These are phyloP conservation scores for Erodium moschatum DNA, from an alignment of 441 rosid genomes.

Conservation along the genomic window DNA sequence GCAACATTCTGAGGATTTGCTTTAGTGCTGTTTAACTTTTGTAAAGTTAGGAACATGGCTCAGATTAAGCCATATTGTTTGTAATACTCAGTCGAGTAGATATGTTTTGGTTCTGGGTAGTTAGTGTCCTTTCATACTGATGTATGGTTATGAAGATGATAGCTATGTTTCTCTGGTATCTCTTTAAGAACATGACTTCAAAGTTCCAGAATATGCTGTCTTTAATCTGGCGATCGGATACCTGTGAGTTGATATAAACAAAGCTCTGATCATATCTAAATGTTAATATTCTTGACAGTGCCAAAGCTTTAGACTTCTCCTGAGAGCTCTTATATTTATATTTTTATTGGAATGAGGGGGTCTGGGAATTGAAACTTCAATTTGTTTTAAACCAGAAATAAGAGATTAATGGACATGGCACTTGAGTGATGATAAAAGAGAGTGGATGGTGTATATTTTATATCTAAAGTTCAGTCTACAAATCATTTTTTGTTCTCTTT, in stretches of 20 bases:
- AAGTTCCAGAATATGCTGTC: not conserved
- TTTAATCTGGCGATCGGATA: not conserved
- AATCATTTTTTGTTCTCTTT: not conserved
- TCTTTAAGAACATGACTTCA: not conserved
- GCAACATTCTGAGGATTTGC: conserved; percentile 7
- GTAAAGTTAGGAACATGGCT: not conserved
- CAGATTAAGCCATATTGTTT: not conserved
- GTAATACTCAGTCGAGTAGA: not conserved
- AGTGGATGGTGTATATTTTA: not conserved
- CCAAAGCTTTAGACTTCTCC: not conserved
- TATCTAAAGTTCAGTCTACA: not conserved
- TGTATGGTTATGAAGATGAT: not conserved
- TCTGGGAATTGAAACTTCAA: not conserved
- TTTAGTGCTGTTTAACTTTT: not conserved
- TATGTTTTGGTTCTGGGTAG: not conserved
- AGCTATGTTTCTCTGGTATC: not conserved
- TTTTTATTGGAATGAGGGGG: not conserved
- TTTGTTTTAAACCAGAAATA: too few species aligned
- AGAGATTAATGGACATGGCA: not conserved
- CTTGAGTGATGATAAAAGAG: not conserved
- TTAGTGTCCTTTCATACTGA: not conserved
- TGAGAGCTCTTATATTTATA: not conserved
- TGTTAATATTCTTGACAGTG: not conserved
- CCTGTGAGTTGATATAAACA: not conserved
- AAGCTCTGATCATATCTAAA: not conserved